Evolutionary conservation across 2,329 filamentous ascomycete genomes (phyloP), one percentile per base, ranked within the genome.

Genomic region (Raffaelea ambrosiae): DNA sequence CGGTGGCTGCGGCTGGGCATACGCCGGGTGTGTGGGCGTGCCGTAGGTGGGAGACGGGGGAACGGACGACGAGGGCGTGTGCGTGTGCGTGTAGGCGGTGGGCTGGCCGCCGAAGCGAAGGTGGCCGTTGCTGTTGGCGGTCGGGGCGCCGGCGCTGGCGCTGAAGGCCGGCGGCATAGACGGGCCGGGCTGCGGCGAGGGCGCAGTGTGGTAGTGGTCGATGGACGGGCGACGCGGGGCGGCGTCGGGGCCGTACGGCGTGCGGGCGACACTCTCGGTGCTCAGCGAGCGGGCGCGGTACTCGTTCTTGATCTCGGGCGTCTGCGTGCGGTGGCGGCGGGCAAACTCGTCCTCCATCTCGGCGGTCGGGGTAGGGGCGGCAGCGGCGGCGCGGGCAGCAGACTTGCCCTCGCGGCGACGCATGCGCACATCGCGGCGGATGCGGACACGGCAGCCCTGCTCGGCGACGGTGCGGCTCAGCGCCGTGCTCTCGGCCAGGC

Each of bases 391-490:
- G 2, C 40, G 33, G 2, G 46, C 46, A 7, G 46, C 40, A 3
- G 52, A 49, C 57, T 65, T 65, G 48, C 59, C 59, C 50, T 88
- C 84, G 58, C 89, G 60, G 40, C 64, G 60, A 48, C 63, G 59
- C 63, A 66, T 66, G 20, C 63, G 54, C 16, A 63, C 61, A 67
- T 97, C 93, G 54, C 93, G 86, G 48, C 93, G 81, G 59, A 98
- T 98, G 41, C 93, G 85, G 23, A 98, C 93, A 56, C 91, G 88
- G 65, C 93, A 97, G 50, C 93, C 93, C 67, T 98, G 93, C 65
- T 98, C 91, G 18, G 91, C 90, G 40, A 98, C 89, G 33, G 88
- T 85, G 53, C 90, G 85, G 67, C 90, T 96, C 44, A 97, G 73
- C 13, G 78, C 72, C 0, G 93, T 98, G 69, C 89, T 96, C 64